Evolutionary conservation across 768 basidiomycete genomes (phyloP).

Genomic region (Leccinum obscurum): DNA sequence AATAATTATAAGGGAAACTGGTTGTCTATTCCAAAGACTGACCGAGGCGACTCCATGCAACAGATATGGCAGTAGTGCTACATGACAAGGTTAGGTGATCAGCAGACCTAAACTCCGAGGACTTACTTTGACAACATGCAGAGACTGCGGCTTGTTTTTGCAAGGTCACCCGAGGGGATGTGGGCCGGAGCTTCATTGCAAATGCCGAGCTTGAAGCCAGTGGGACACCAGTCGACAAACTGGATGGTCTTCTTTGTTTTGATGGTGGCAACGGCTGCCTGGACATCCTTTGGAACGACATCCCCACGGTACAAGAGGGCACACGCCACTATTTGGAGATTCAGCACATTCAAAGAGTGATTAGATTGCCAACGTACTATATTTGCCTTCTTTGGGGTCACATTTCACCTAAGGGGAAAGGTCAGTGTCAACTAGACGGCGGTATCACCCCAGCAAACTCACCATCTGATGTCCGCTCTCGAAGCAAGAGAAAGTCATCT

Average conservation of each 20-base stretch:
- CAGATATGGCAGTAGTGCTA: constrained; percentile 90
- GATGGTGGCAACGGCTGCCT: constrained; percentile 88
- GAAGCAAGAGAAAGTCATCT: constrained; percentile 99
- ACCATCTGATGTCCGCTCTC: constrained; percentile 97
- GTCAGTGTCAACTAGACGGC: constrained; percentile 5
- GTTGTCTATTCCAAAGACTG: constrained; percentile 16
- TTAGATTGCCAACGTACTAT: constrained; percentile 60
- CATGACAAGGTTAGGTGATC: constrained; percentile 5
- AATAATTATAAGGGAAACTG: constrained; percentile 9
- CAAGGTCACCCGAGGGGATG: constrained; percentile 94
- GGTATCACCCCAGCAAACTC: not conserved
- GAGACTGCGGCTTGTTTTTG: constrained; percentile 89
- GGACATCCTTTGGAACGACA: constrained; percentile 95
- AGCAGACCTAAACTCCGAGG: not conserved
- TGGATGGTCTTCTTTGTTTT: constrained; percentile 98
- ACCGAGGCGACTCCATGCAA: constrained; percentile 90
- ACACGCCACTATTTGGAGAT: constrained; percentile 69
- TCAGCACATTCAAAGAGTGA: constrained; percentile 11
- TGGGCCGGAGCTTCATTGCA: constrained; percentile 94
- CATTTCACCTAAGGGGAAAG: constrained; percentile 58
- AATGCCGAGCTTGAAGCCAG: constrained; percentile 97
- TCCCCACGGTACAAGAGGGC: constrained; percentile 93
- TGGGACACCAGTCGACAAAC: constrained; percentile 98
- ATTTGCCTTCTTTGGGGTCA: constrained; percentile 97
- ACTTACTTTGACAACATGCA: constrained; percentile 94